Percentiles rank a stretch among this genome's conserved stretches.
phyloP scores from a whole-genome alignment of 1,284 basidiomycete genomes.

The Vanrija pseudolonga region DNA sequence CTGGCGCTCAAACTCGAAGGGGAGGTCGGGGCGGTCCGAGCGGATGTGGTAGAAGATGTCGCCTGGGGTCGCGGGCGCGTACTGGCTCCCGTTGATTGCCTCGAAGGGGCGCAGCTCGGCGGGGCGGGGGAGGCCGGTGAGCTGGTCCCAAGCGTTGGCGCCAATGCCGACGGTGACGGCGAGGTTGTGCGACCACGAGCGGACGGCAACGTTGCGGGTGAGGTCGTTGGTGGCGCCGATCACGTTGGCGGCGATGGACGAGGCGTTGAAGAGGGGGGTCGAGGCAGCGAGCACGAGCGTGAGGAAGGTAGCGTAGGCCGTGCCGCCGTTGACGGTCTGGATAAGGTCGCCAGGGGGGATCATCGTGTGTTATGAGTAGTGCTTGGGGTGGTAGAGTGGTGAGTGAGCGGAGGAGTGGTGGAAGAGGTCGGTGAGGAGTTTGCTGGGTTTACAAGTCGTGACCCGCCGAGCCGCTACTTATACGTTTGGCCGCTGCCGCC shows the following conservation, averaged over 20 bases:
- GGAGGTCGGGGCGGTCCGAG: constrained; percentile 12
- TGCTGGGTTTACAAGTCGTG: too few relatives aligned
- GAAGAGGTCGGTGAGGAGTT: too few relatives aligned
- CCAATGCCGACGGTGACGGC: constrained; percentile 14
- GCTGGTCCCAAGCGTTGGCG: constrained; percentile 7
- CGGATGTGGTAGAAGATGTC: constrained; percentile 17
- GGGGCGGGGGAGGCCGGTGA: constrained; percentile 6
- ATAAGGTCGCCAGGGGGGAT: too few relatives aligned
- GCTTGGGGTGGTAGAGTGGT: too few relatives aligned
- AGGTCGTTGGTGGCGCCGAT: constrained; percentile 1
- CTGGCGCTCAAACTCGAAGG: constrained; percentile 15
- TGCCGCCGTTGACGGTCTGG: too few relatives aligned
- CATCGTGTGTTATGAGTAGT: too few relatives aligned
- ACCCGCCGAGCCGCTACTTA: too few relatives aligned
- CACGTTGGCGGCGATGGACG: neutral
- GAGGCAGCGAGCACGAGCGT: constrained; percentile 17
- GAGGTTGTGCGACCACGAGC: constrained; percentile 1
- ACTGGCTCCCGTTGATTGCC: constrained; percentile 6
- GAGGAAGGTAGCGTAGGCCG: too few relatives aligned
- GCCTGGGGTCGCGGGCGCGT: constrained; percentile 10
- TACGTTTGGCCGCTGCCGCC: too few relatives aligned
- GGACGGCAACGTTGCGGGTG: constrained; percentile 11
- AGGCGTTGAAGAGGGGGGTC: constrained; percentile 14
- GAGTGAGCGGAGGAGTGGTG: too few relatives aligned
- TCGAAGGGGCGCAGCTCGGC: constrained; percentile 13